A percentile compares a stretch with the other conserved stretches of the same genome.
Evolutionary conservation across 129 eudicot species (phyloP).

Genomic region (Flaveria linearis): DNA sequence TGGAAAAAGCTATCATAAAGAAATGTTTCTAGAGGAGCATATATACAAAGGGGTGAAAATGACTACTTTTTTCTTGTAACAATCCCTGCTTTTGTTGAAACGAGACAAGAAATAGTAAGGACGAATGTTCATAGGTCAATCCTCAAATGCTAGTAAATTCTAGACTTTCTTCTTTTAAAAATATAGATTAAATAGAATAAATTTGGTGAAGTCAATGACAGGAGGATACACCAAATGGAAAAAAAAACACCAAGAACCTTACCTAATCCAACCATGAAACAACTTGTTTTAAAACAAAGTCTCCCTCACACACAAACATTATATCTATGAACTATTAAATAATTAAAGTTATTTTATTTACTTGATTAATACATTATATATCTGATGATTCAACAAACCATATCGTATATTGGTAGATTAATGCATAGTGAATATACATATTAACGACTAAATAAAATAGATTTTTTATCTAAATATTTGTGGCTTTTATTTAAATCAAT

Average conservation of each 20-base stretch:
- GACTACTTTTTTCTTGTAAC: not conserved
- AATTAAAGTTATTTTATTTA: too few relatives aligned
- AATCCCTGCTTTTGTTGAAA: constrained; percentile 11
- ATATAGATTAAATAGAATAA: not conserved
- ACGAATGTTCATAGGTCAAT: constrained; percentile 7
- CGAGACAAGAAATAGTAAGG: not conserved
- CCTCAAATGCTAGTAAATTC: constrained; percentile 1
- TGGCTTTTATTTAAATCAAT: too few relatives aligned
- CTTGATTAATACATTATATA: too few relatives aligned
- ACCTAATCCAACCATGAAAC: constrained; percentile 20
- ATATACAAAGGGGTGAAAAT: not conserved
- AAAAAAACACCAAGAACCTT: not conserved
- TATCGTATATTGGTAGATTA: too few relatives aligned
- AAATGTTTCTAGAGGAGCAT: constrained; percentile 14
- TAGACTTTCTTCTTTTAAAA: not conserved
- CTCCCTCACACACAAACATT: not conserved
- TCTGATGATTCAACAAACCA: too few relatives aligned
- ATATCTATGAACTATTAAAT: too few relatives aligned
- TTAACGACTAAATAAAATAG: too few relatives aligned
- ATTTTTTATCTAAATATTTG: too few relatives aligned
- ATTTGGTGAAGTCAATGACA: constrained; percentile 21
- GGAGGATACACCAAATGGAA: constrained; percentile 12
- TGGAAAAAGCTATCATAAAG: not conserved
- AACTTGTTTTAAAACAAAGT: constrained; percentile 16
- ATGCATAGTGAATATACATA: too few relatives aligned